These are phyloP conservation scores for Eucalyptus urophylla DNA, from an alignment of 345 rosid genomes.

Conservation along the genomic window DNA sequence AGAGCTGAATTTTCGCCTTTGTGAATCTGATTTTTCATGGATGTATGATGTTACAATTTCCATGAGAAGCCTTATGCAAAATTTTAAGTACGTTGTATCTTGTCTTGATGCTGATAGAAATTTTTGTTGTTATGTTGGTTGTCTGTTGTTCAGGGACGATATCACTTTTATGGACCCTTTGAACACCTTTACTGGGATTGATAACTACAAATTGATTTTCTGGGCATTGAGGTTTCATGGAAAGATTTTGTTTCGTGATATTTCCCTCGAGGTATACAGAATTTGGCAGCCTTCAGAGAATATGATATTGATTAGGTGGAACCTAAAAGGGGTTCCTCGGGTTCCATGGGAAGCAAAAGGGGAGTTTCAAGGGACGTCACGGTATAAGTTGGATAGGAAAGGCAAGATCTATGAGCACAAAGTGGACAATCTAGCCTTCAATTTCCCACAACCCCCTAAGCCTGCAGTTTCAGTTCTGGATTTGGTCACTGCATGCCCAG, in stretches of 20 bases:
- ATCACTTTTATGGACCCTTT: conserved; percentile 67
- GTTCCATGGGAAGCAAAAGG: conserved; percentile 98
- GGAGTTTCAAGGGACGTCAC: conserved; percentile 81
- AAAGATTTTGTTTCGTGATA: conserved; percentile 67
- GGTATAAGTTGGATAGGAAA: conserved; percentile 76
- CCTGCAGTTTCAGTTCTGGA: conserved; percentile 74
- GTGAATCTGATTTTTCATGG: not conserved
- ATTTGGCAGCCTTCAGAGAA: conserved; percentile 98
- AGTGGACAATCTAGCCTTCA: conserved; percentile 88
- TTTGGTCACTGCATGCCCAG: conserved; percentile 73
- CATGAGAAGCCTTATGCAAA: not conserved
- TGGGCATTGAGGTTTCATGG: conserved; percentile 93
- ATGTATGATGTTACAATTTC: not conserved
- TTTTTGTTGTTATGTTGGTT: not conserved
- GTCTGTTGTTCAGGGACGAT: conserved; percentile 51
- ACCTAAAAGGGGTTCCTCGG: conserved; percentile 74
- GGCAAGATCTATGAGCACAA: conserved; percentile 88
- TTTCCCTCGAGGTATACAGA: conserved; percentile 70
- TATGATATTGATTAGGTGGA: conserved; percentile 87
- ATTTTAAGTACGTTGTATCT: not conserved
- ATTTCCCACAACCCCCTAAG: conserved; percentile 64
- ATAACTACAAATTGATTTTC: conserved; percentile 70
- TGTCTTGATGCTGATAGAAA: not conserved
- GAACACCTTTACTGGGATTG: conserved; percentile 77
- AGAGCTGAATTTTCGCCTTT: not conserved